A percentile compares a stretch with the other conserved stretches of the same genome.
Conservation (phyloP, 352 stramenopile genomes). For the Phytopythium kandeliae region DNA sequence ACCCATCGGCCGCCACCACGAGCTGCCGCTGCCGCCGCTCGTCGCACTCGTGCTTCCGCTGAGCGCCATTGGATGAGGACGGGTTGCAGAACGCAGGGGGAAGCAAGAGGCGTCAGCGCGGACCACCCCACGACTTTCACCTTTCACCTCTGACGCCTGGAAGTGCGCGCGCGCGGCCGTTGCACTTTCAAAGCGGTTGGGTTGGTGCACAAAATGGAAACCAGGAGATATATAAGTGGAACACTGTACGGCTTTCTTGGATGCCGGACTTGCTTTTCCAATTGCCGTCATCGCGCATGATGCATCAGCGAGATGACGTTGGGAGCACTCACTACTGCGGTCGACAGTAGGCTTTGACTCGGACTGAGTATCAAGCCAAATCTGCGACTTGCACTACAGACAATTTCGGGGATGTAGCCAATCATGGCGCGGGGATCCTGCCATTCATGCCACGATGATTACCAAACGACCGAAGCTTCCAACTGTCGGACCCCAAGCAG, state of each 20-base stretch:
- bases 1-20: constrained; percentile 35
- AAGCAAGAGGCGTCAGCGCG: too few species aligned
- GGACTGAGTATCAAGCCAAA: neutral
- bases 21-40: constrained; percentile 6
- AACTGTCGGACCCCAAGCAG: too few species aligned
- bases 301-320: neutral
- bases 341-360: neutral
- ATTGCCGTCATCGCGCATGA: constrained; percentile 1
- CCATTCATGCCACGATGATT: constrained; percentile 2
- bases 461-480: neutral
- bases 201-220: neutral
- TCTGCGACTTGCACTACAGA: neutral
- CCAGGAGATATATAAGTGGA: neutral
- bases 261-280: neutral
- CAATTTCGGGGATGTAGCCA: neutral
- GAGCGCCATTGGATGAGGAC: constrained; percentile 6
- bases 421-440: neutral
- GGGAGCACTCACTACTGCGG: neutral
- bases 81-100: neutral
- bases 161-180: too few species aligned
- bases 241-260: neutral
- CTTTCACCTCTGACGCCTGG: too few species aligned
- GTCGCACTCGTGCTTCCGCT: constrained; percentile 7
- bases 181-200: neutral
- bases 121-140: too few species aligned